Base-by-base conservation (phyloP, 2,329 filamentous ascomycete genomes). In the Fusarium sp. region DNA sequence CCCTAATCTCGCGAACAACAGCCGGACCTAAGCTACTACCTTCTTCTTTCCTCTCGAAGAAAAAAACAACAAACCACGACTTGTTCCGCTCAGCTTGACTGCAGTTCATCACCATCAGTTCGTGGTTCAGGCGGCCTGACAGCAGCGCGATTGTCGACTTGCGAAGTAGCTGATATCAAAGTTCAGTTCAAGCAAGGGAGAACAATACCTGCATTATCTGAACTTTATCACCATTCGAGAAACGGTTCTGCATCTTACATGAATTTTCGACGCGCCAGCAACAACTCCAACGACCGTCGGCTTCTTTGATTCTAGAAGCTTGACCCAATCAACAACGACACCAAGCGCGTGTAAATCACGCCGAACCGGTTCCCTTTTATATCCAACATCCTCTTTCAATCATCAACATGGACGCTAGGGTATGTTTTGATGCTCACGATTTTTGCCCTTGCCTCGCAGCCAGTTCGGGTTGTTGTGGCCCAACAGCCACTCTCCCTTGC, bases 401-500 rank as follows among this genome's bases (percentile, higher is more conserved):
- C 61, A 65, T 66, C 61, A 74, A 49, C 46, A 80, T 80, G 78
- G 78, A 80, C 70, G 77, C 78, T 58, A 75, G 77, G 72, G 78
- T 80, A 73, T 64, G 78, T 77, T 68, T 49, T 54, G 38, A 33
- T 23, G 20, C 50, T 27, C 69, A 61, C 62, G 23, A 61, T 50
- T 62, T 56, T 58, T 18, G 58, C 38, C 50, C 16, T 34, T 25
- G 16, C 29, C 3, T 7, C 25, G 31, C 46, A 33, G 55, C 20
- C 11, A 23, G 33, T 46, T 29, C 40, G 40, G 44, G 40, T 34
- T 46, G 40, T 20, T 9, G 34, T 60, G 62, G 51, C 42, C 29
- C 36, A 51, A 57, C 49, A 62, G 33, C 50, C 56, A 44, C 50
- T 65, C 62, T 66, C 64, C 71, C 64, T 74, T 65, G 65, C 69